phyloP scores from a whole-genome alignment of 257 asterid species.

The Solanum appendiculatum region DNA sequence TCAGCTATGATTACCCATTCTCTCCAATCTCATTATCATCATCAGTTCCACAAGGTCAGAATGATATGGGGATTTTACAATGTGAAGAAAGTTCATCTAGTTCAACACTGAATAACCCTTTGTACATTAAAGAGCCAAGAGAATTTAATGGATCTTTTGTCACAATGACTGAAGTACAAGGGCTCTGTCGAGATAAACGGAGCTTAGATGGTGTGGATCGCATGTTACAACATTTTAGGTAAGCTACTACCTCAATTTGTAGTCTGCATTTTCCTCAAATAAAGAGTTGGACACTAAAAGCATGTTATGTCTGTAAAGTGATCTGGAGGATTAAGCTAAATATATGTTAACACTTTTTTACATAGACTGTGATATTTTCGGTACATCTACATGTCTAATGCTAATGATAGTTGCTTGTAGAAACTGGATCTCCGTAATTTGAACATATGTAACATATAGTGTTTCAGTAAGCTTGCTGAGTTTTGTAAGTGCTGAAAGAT shows the following conservation, averaged over 20 bases:
- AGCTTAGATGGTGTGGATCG: conserved; percentile 44
- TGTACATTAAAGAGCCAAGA: conserved; percentile 14
- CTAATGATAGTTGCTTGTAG: background rate
- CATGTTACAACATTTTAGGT: conserved; percentile 58
- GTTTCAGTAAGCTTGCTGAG: background rate
- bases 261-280: background rate
- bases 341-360: background rate
- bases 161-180: conserved; percentile 41
- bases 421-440: background rate
- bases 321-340: background rate
- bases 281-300: background rate
- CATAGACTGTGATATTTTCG: no score
- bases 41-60: conserved; percentile 25
- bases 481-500: background rate
- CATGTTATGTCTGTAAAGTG: background rate
- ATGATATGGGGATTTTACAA: background rate
- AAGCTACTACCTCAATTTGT: background rate
- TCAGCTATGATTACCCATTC: conserved; percentile 12
- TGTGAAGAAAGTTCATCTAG: conserved; percentile 13
- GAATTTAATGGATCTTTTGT: conserved; percentile 28
- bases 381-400: background rate
- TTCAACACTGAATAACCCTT: conserved; percentile 33
- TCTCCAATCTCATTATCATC: conserved; percentile 33
- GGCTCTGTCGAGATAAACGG: conserved; percentile 38
- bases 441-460: background rate